Base-by-base conservation (phyloP, 768 basidiomycete species). In the Lyophyllum shimeji region DNA sequence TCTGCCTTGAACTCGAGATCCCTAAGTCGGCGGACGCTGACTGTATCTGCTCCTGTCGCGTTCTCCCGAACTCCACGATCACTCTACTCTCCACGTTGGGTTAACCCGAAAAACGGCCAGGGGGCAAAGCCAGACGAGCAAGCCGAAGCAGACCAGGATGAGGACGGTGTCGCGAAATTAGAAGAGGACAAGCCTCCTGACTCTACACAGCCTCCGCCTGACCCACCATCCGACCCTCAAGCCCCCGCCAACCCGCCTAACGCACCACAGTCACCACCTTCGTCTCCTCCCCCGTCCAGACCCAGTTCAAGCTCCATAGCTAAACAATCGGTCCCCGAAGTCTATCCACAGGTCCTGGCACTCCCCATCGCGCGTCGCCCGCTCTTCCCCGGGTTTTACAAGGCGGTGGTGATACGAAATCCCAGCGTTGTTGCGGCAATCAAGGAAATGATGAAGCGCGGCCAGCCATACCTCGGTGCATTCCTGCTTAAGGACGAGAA, bases 331-430 rank as follows among this genome's bases (percentile, higher is more conserved):
- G 87, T 97, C 3, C 95, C 95, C 0, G 93, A 94, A 69, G 67
- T 84, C 56, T 98, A 98, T 71, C 95, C 96, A 0, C 93, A 96
- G 68, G 88, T 98, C 42, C 82, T 98, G 24, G 96, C 95, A 1
- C 83, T 98, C 0, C 96, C 96, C 3, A 98, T 98, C 57, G 94
- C 94, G 29, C 87, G 95, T 42, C 83, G 96, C 17, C 96, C 96
- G 0, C 86, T 98, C 45, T 98, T 98, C 75, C 96, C 96, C 3
- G 94, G 95, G 27, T 97, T 98, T 72, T 98, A 98, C 81, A 97
- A 98, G 70, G 96, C 95, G 2, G 95, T 98, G 48, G 94, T 98
- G 55, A 82, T 99, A 50, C 84, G 87, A 20, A 91, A 98, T 61
- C 93, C 93, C 0, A 81, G 85, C 0, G 96, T 99, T 29, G 94